Base-by-base conservation (phyloP, 148 eudicot species). In the Cornus florida region DNA sequence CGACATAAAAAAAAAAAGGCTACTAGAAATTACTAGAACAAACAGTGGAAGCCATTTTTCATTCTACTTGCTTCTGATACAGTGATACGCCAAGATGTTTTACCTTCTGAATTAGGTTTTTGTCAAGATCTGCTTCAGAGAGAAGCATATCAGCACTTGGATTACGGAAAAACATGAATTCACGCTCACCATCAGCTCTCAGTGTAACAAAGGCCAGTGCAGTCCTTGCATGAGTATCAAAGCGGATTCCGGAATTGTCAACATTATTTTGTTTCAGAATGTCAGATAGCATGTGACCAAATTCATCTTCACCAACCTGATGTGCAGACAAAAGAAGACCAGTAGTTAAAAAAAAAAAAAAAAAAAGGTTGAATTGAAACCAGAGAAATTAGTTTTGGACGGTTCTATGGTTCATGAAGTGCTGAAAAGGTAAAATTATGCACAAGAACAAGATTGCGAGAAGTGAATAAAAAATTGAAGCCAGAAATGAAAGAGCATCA, bases 71-170 rank as follows among this genome's bases (percentile, higher is more conserved):
- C 66, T 3, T 17, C 66, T 17, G 17, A 19, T 20, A 60, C 6
- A 17, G 20, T 17, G 10, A 4, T 60, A 60, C n/a, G 10, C n/a
- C 23, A 1, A 20, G 20, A 60, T 20, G 24, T 60, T 60, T 20
- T 60, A 94, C 98, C 97, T 92, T 87, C 80, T 91, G 74, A 68
- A 94, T 77, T 32, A 91, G 90, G 72, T 89, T 79, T 82, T 78
- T 76, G 85, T 94, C 95, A 46, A 94, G 91, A 75, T 94, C 98
- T 35, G 97, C 83, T 83, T 90, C 87, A 10, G 74, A 82, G 68
- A 94, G 87, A 80, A 89, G 91, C 91, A 92, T 94, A 83, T 94
- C 97, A 28, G 98, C 98, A 79, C 97, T 91, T 38, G 97, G 97
- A 75, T 92, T 71, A 31, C 95, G 93, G 78, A 78, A 92, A 71